Evolutionary conservation across 768 basidiomycete species (phyloP).

Genomic region (Leccinum subtestaceum): DNA sequence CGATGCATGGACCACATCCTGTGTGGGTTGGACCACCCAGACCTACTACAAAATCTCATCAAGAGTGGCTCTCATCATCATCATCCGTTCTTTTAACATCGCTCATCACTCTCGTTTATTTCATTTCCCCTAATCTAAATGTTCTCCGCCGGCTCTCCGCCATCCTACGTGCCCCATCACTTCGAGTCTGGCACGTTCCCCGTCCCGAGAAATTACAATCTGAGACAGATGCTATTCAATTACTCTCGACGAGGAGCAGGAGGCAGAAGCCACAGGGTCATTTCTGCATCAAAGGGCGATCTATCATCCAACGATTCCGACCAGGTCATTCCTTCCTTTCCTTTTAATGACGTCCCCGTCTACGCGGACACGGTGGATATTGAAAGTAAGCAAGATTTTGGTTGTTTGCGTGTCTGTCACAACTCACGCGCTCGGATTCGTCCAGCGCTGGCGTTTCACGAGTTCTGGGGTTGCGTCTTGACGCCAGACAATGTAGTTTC

Average conservation of each 20-base stretch:
- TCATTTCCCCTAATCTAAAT: neutral
- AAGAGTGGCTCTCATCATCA: neutral
- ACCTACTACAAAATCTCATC: constrained; percentile 14
- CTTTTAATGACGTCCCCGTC: constrained; percentile 26
- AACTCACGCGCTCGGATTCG: neutral
- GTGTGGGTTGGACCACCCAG: constrained; percentile 7
- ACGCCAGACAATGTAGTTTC: constrained; percentile 33
- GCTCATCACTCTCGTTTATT: neutral
- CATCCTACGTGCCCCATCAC: constrained; percentile 17
- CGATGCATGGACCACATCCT: neutral
- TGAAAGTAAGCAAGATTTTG: constrained; percentile 31
- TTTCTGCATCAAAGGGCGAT: neutral
- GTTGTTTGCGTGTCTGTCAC: constrained; percentile 12
- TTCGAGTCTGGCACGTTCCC: constrained; percentile 29
- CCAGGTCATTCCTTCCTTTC: constrained; percentile 34
- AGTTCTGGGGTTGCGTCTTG: constrained; percentile 33
- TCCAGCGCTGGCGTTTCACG: constrained; percentile 34
- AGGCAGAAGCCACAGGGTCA: neutral
- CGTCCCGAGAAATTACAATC: constrained; percentile 23
- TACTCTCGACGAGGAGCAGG: constrained; percentile 5
- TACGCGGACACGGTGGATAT: constrained; percentile 43
- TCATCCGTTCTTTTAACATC: neutral
- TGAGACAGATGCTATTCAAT: constrained; percentile 31
- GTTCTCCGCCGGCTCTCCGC: neutral
- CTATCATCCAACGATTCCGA: constrained; percentile 7